A percentile compares a stretch with the other conserved stretches of the same genome.
Evolutionary conservation across 345 rosid species (phyloP).

Genomic region (Boechera retrofracta): DNA sequence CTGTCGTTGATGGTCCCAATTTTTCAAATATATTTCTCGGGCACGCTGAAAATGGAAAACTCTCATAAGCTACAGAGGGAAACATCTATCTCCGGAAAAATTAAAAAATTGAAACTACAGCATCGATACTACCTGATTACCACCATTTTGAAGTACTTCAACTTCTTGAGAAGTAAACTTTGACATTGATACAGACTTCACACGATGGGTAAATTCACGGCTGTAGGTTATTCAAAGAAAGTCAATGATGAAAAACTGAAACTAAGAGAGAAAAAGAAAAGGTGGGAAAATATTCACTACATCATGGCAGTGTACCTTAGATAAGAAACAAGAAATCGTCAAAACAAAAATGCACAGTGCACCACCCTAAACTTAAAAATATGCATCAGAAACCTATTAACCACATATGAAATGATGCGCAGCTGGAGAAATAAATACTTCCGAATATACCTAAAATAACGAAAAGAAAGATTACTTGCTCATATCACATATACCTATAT

Average conservation of each 20-base stretch:
- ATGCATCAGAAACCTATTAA: constrained; percentile 18
- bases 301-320: constrained; percentile 6
- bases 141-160: constrained; percentile 94
- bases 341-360: constrained; percentile 9
- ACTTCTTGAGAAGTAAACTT: constrained; percentile 96
- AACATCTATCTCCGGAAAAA: constrained; percentile 22
- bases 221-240: constrained; percentile 50
- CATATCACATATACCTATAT: constrained; percentile 3
- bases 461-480: not conserved
- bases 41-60: constrained; percentile 70
- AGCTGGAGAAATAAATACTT: constrained; percentile 15
- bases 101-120: not conserved
- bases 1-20: constrained; percentile 90
- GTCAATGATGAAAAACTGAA: constrained; percentile 25
- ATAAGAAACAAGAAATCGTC: constrained; percentile 8
- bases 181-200: constrained; percentile 97
- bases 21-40: constrained; percentile 78
- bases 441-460: not conserved
- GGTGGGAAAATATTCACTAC: constrained; percentile 12
- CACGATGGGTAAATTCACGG: constrained; percentile 98
- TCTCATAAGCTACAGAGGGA: constrained; percentile 36
- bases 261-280: constrained; percentile 20
- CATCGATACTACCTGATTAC: constrained; percentile 77
- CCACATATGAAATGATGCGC: not conserved
- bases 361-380: constrained; percentile 18